Base-by-base conservation (phyloP, 2,329 filamentous ascomycete species). In the Ophiosphaerella korrae region DNA sequence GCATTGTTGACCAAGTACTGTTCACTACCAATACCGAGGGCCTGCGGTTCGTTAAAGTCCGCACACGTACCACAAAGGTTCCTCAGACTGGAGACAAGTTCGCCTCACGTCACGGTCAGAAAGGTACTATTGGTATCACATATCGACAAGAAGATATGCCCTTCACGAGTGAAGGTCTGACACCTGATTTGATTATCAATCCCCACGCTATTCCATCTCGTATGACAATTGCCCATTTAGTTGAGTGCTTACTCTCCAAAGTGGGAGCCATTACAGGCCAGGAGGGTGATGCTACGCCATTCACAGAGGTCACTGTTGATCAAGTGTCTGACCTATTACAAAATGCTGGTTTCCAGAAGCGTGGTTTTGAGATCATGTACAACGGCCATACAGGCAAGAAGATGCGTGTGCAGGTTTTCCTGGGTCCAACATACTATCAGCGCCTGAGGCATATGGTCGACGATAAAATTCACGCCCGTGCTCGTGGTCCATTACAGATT, bases 161-260 rank as follows among this genome's bases (percentile, higher is more conserved):
- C 0, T 99, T 99, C 75, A 94, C 91, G 3, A 82, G 86, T 33
- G 91, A 97, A 72, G 94, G 95, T 66, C 84, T 99, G 45, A 89
- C 88, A 0, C 94, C 95, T 0, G 95, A 99, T 75, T 83, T 99
- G 57, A 97, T 99, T 75, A 97, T 99, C 82, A 99, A 99, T 76
- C 94, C 94, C 1, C 94, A 99, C 82, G 95, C 94, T 71, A 99
- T 99, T 84, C 94, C 94, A 0, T 99, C 94, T 48, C 94, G 94
- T 85, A 99, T 99, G 94, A 99, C 95, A 2, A 99, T 99, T 86
- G 94, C 94, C 66, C 94, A 99, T 82, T 92, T 99, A 84, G 96
- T 99, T 73, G 94, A 99, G 81, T 99, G 94, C 83, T 84, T 97
- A 63, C 84, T 99, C 49, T 96, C 91, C 74, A 99, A 99, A 75